These are phyloP conservation scores for Monosporozyma aerobia DNA, from an alignment of 805 yeast genomes.

Conservation along the genomic window DNA sequence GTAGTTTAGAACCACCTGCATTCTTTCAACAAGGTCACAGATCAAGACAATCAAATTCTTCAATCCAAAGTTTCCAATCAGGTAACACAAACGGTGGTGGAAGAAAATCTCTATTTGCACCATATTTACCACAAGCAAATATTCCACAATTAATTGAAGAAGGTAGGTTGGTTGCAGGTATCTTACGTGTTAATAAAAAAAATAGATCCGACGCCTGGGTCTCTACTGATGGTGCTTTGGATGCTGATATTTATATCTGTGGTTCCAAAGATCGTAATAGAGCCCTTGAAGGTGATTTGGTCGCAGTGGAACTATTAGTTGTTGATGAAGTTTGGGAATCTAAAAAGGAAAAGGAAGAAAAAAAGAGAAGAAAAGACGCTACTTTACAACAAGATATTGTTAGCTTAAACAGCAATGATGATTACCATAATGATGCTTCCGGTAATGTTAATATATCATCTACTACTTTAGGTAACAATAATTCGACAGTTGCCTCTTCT, in stretches of 20 bases:
- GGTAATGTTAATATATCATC: slow-evolving; percentile 34
- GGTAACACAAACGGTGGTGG: slow-evolving; percentile 30
- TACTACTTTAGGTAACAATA: slow-evolving; percentile 30
- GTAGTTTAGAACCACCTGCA: slow-evolving; percentile 29
- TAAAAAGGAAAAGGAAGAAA: slow-evolving; percentile 93
- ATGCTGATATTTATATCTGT: slow-evolving; percentile 94
- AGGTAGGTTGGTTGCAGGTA: slow-evolving; percentile 88
- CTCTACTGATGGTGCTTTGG: slow-evolving; percentile 90
- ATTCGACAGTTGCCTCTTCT: slow-evolving; percentile 5
- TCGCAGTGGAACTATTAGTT: slow-evolving; percentile 86
- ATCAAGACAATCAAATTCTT: slow-evolving; percentile 60
- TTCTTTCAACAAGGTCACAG: slow-evolving; percentile 67
- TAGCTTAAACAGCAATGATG: slow-evolving; percentile 40
- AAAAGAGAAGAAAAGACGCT: slow-evolving; percentile 77
- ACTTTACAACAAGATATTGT: slow-evolving; percentile 34
- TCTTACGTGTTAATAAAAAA: slow-evolving; percentile 86
- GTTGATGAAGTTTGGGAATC: slow-evolving; percentile 98
- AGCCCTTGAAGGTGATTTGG: slow-evolving; percentile 93
- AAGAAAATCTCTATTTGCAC: slow-evolving; percentile 84
- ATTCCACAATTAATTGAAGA: slow-evolving; percentile 83
- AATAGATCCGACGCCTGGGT: slow-evolving; percentile 97
- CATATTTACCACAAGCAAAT: slow-evolving; percentile 88
- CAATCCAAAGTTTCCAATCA: slow-evolving; percentile 41
- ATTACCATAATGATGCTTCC: slow-evolving; percentile 74
- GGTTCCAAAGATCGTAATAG: slow-evolving; percentile 98